Base-by-base conservation (phyloP, 1,284 basidiomycete species). In the Gomphus sp. region DNA sequence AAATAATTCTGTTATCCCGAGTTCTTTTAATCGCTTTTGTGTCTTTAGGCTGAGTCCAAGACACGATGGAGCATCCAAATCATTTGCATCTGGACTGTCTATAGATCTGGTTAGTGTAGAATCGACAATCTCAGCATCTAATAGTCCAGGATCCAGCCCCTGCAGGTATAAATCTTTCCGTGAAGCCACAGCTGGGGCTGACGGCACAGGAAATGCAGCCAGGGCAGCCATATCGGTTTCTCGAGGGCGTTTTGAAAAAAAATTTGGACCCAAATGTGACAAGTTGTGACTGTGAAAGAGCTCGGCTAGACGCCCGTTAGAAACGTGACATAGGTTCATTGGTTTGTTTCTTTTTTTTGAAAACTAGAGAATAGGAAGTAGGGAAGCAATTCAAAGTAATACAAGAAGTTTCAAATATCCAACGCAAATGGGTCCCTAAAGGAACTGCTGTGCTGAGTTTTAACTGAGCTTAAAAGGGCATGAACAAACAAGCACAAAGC, bases 1-100 rank as follows among this genome's bases (percentile, higher is more conserved):
- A 71, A 97, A 96, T 60, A 95, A 75, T 60, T 93, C 86, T 4
- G 76, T 76, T 31, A 96, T 84, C 3, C 91, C 93, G 18, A 92
- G 75, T 14, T 91, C 89, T 50, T 75, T 70, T 57, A 97, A 69
- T 50, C 88, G 76, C 64, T 72, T 82, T 65, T 80, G 76, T 59
- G 81, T 89, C 66, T 75, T 82, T 63, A 79, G 77, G 58, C 81
- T 80, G 16, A 95, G 72, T 8, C 79, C 80, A 0, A 77, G 56
- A 4, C 56, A 54, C 25, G 47, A 53, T 11, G 52, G 78, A 22
- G 68, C 70, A 18, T 70, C 68, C 57, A 75, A 69, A 9, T 73
- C 70, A 44, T 75, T 71, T 14, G 69, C 72, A 16, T 75, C 73
- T 25, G 72, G 58, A 0, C 75, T 66, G 2, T 76, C 74, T 31